These are phyloP conservation scores for Citrus unshiu DNA, from an alignment of 345 rosid genomes.

Conservation along the genomic window DNA sequence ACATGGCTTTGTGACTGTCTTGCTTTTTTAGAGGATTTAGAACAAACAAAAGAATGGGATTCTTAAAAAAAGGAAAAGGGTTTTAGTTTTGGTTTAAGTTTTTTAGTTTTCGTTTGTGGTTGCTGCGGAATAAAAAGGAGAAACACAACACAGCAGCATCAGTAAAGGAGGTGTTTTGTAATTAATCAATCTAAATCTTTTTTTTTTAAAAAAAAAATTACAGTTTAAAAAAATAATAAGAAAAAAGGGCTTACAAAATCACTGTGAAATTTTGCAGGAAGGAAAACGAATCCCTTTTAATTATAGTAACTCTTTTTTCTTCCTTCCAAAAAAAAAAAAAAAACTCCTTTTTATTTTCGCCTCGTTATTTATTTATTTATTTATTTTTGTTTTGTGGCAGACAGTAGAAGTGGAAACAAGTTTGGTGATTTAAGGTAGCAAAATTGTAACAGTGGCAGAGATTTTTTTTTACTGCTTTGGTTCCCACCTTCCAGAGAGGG, in stretches of 20 bases:
- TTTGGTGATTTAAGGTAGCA: neutral
- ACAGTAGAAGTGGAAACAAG: neutral
- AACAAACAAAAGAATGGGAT: conserved; percentile 21
- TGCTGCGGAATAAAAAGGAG: conserved; percentile 37
- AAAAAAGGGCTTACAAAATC: conserved; percentile 1
- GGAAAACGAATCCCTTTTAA: conserved; percentile 5
- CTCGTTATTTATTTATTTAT: neutral
- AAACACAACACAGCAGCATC: conserved; percentile 37
- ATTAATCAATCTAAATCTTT: neutral
- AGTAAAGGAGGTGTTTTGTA: conserved; percentile 30
- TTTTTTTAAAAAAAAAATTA: neutral
- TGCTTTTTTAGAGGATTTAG: conserved; percentile 18
- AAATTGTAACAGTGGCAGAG: neutral
- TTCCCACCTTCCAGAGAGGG: neutral
- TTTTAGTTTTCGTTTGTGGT: conserved; percentile 30
- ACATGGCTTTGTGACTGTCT: conserved; percentile 44
- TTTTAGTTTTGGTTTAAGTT: neutral
- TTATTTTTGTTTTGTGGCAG: neutral
- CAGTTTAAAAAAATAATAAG: neutral
- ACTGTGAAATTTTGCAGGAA: conserved; percentile 26
- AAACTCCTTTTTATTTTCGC: neutral
- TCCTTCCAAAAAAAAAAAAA: too few relatives aligned
- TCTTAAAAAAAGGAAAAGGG: conserved; percentile 28
- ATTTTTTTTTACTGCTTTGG: neutral
- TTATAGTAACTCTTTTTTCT: neutral